phyloP scores from a whole-genome alignment of 805 yeast species.

The Kuraishia capsulata region DNA sequence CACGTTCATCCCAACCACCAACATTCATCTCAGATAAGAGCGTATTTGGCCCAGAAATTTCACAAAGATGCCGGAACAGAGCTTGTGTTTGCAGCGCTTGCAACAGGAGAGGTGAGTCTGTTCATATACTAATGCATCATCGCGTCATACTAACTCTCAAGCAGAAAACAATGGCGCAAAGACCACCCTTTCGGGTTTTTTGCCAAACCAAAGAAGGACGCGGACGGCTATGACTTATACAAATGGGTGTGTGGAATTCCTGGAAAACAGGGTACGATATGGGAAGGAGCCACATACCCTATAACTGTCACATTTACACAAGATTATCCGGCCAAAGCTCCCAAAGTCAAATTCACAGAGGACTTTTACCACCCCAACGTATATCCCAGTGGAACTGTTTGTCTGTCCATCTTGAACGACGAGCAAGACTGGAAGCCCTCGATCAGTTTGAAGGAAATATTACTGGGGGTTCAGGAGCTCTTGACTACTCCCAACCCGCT shows the following conservation, averaged over 20 bases:
- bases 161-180: conserved; percentile 92
- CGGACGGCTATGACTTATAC: conserved; percentile 81
- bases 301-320: conserved; percentile 74
- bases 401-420: conserved; percentile 87
- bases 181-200: conserved; percentile 97
- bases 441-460: conserved; percentile 80
- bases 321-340: conserved; percentile 96
- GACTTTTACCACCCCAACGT: conserved; percentile 96
- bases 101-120: conserved; percentile 70
- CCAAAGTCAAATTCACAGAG: conserved; percentile 82
- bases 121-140: background rate
- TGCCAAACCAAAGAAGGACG: conserved; percentile 79
- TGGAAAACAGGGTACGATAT: conserved; percentile 76
- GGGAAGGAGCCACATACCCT: conserved; percentile 91
- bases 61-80: conserved; percentile 5
- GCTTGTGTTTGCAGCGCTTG: conserved; percentile 70
- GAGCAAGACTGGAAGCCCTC: conserved; percentile 99
- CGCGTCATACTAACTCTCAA: conserved; percentile 1
- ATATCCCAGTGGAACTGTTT: conserved; percentile 95
- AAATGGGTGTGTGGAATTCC: conserved; percentile 95
- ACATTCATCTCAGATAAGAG: too few species aligned
- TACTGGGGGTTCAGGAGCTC: conserved; percentile 86
- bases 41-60: too few species aligned
- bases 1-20: too few species aligned
- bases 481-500: conserved; percentile 85